Evolutionary conservation across 176 grass and related monocot genomes (phyloP).

Genomic region (Panicum miliaceum): DNA sequence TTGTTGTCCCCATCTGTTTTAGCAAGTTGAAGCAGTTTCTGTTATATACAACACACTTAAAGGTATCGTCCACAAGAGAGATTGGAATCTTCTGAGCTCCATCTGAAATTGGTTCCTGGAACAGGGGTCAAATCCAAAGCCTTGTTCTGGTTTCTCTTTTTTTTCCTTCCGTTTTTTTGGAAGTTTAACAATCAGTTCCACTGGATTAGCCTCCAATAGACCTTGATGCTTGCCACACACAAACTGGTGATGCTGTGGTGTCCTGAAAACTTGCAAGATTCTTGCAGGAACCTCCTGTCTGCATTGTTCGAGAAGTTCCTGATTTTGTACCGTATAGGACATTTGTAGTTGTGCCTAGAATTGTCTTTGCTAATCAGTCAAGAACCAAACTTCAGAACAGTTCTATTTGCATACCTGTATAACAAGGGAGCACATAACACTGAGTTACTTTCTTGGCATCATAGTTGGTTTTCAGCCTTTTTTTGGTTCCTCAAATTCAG

Average conservation of each 20-base stretch:
- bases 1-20: background rate
- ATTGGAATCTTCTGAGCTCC: conserved; percentile 18
- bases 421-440: background rate
- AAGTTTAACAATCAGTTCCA: background rate
- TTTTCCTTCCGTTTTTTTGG: background rate
- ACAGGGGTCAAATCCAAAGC: background rate
- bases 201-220: conserved; percentile 17
- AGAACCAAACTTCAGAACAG: conserved; percentile 1
- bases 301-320: background rate
- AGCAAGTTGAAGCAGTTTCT: conserved; percentile 7
- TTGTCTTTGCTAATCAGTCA: background rate
- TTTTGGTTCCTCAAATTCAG: conserved; percentile 19
- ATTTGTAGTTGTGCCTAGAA: background rate
- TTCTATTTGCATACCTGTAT: conserved; percentile 20
- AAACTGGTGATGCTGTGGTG: background rate
- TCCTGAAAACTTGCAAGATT: conserved; percentile 34
- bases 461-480: conserved; percentile 30
- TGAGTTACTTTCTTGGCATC: background rate
- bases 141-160: conserved; percentile 14
- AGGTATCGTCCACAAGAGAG: conserved; percentile 11
- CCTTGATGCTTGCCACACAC: conserved; percentile 4
- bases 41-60: conserved; percentile 3
- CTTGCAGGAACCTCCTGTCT: conserved; percentile 6
- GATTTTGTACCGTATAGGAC: background rate
- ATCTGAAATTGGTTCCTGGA: conserved; percentile 22